phyloP scores from a whole-genome alignment of 352 stramenopile species.

The Globisporangium polare region DNA sequence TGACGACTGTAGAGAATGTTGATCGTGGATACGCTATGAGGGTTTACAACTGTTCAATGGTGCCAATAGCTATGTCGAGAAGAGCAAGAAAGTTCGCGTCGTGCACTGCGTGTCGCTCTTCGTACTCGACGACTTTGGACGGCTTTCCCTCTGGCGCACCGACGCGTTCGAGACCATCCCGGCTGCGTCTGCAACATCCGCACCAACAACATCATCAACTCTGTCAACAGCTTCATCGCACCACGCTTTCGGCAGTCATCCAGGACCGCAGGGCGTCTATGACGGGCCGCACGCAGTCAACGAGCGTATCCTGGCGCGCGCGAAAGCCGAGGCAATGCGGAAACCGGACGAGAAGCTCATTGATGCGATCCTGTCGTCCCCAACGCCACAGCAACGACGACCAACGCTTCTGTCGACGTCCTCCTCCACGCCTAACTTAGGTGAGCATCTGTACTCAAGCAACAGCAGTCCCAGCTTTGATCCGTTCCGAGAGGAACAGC shows the following conservation, averaged over 20 bases:
- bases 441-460: neutral
- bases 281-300: slow-evolving; percentile 55
- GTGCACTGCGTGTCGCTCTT: slow-evolving; percentile 51
- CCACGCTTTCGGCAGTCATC: neutral
- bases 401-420: slow-evolving; percentile 28
- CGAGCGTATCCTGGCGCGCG: slow-evolving; percentile 54
- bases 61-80: slow-evolving; percentile 42
- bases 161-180: slow-evolving; percentile 51
- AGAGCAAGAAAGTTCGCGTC: slow-evolving; percentile 62
- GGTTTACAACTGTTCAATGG: neutral
- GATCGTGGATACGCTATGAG: neutral
- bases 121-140: slow-evolving; percentile 48
- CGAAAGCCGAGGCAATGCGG: slow-evolving; percentile 42
- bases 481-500: slow-evolving; percentile 33
- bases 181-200: slow-evolving; percentile 1
- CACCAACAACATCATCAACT: neutral
- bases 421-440: slow-evolving; percentile 24
- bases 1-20: neutral
- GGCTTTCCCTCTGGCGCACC: slow-evolving; percentile 56
- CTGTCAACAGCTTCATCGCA: neutral
- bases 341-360: slow-evolving; percentile 60
- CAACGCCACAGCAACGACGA: slow-evolving; percentile 31
- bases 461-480: slow-evolving; percentile 17
- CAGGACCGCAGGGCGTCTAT: slow-evolving; percentile 20
- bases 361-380: slow-evolving; percentile 65